Evolutionary conservation across 257 asterid species (phyloP).

Genomic region (Petrea volubilis): DNA sequence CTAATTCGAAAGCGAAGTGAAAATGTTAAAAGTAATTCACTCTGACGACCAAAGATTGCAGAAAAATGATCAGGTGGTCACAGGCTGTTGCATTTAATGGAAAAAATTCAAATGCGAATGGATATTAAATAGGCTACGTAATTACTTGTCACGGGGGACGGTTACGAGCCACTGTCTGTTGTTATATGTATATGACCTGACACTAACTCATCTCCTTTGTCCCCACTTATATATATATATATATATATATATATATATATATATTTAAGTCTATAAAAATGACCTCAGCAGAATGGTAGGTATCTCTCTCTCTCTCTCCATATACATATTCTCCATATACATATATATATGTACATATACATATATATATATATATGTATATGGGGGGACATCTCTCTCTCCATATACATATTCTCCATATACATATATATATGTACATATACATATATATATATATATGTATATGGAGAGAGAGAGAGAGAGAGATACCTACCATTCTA

Average conservation of each 20-base stretch:
- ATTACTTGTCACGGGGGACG: constrained; percentile 5
- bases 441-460: too few species aligned
- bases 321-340: too few species aligned
- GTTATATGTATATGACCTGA: background rate
- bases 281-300: too few species aligned
- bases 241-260: background rate
- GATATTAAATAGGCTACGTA: background rate
- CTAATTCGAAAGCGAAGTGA: background rate
- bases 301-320: too few species aligned
- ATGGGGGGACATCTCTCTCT: too few species aligned
- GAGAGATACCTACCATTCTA: too few species aligned
- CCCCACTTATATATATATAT: background rate
- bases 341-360: too few species aligned
- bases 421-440: too few species aligned
- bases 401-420: too few species aligned
- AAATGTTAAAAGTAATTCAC: background rate
- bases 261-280: too few species aligned
- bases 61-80: constrained; percentile 7
- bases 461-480: too few species aligned
- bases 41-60: background rate
- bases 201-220: background rate
- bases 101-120: background rate
- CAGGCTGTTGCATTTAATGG: constrained; percentile 26
- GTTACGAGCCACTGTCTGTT: constrained; percentile 11
- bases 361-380: too few species aligned